phyloP scores from a whole-genome alignment of 2,329 filamentous ascomycete species.

The Alternaria gaisen region DNA sequence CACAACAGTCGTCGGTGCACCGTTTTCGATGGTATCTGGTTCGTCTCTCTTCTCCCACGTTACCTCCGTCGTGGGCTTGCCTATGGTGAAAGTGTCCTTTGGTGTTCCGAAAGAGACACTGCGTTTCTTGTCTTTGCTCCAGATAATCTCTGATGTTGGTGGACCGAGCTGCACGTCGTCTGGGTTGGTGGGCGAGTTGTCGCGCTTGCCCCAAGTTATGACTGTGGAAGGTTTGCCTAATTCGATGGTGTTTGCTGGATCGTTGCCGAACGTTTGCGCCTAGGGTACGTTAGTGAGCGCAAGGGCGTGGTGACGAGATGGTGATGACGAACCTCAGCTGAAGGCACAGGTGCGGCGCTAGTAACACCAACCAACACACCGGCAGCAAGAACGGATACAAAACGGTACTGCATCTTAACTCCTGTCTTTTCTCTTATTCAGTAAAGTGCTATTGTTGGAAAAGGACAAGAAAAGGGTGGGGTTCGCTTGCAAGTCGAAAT shows the following conservation, averaged over 20 bases:
- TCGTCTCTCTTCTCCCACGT: constrained; percentile 9
- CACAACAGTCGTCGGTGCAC: neutral
- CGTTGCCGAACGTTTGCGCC: constrained; percentile 9
- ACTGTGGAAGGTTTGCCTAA: constrained; percentile 28
- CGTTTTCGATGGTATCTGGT: neutral
- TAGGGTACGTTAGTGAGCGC: neutral
- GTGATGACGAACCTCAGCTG: constrained; percentile 27
- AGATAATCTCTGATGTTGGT: constrained; percentile 27
- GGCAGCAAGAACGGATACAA: constrained; percentile 37
- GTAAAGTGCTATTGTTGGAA: neutral
- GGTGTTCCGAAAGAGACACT: neutral
- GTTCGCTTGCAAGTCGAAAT: constrained; percentile 1
- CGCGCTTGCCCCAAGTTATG: constrained; percentile 28
- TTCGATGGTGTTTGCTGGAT: constrained; percentile 21
- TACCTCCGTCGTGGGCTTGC: neutral
- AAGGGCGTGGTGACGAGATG: neutral
- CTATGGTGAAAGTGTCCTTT: constrained; percentile 11
- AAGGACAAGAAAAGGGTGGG: constrained; percentile 1
- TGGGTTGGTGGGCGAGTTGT: neutral
- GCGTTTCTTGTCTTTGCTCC: constrained; percentile 26
- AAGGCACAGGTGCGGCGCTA: constrained; percentile 34
- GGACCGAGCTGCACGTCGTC: constrained; percentile 26
- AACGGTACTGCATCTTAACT: constrained; percentile 37
- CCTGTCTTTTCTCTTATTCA: neutral
- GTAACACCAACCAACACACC: constrained; percentile 33